A percentile compares a stretch with the other conserved stretches of the same genome.
phyloP scores from a whole-genome alignment of 1,284 basidiomycete genomes.

The Papiliotrema terrestris region DNA sequence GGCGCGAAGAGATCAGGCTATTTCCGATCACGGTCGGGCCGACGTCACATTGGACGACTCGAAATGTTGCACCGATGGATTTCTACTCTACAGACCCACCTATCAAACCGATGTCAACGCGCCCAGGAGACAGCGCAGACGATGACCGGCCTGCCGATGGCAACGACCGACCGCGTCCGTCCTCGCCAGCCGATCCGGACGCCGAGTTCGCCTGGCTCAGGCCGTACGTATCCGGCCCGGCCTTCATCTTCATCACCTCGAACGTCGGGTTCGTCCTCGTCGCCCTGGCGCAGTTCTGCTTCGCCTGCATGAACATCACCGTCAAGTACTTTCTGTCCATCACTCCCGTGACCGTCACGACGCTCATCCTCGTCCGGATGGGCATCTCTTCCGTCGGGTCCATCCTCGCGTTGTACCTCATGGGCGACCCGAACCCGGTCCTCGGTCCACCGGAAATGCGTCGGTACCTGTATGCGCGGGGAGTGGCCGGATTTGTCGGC shows the following conservation, averaged over 20 bases:
- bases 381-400: slow-evolving; percentile 53
- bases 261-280: slow-evolving; percentile 65
- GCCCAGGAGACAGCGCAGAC: no score
- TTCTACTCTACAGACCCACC: no score
- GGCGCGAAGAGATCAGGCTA: neutral
- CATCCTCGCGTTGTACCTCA: slow-evolving; percentile 51
- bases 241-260: neutral
- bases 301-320: slow-evolving; percentile 58
- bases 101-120: no score
- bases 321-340: slow-evolving; percentile 43
- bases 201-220: neutral
- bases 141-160: no score
- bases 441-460: slow-evolving; percentile 67
- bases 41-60: no score
- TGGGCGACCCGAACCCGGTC: slow-evolving; percentile 61
- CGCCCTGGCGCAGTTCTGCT: slow-evolving; percentile 60
- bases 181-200: no score
- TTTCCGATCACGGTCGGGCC: no score
- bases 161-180: no score
- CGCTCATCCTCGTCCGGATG: slow-evolving; percentile 42
- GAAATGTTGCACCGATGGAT: no score
- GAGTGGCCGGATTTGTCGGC: slow-evolving; percentile 57
- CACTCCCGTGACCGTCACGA: slow-evolving; percentile 31
- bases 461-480: slow-evolving; percentile 57
- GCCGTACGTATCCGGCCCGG: neutral